Conservation (phyloP, 2,329 filamentous ascomycete genomes). For the Colletotrichum chlorophyti region DNA sequence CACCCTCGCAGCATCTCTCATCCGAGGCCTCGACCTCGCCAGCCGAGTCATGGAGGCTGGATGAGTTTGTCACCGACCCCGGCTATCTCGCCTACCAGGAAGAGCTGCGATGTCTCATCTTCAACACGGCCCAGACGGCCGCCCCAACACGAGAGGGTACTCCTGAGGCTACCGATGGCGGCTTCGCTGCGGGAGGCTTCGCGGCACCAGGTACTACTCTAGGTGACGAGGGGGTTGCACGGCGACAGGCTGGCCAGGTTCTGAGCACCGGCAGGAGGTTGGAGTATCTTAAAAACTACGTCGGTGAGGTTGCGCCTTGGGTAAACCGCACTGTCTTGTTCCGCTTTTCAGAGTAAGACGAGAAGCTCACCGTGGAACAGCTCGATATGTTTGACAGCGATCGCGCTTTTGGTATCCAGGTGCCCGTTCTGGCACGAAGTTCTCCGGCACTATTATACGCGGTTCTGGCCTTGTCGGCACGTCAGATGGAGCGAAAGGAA, state of each 20-base stretch:
- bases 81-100: slow-evolving; percentile 53
- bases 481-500: slow-evolving; percentile 59
- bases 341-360: too few relatives aligned
- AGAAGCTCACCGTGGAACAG: slow-evolving; percentile 35
- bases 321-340: slow-evolving; percentile 34
- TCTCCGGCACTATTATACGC: slow-evolving; percentile 56
- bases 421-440: slow-evolving; percentile 55
- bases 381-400: slow-evolving; percentile 65
- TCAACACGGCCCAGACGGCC: slow-evolving; percentile 51
- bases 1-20: slow-evolving; percentile 22
- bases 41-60: slow-evolving; percentile 39
- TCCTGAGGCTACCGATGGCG: slow-evolving; percentile 34
- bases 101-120: slow-evolving; percentile 52
- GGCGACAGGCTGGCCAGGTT: slow-evolving; percentile 15
- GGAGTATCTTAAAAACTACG: slow-evolving; percentile 55
- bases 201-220: slow-evolving; percentile 21
- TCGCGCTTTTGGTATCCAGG: slow-evolving; percentile 57
- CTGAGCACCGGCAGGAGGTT: slow-evolving; percentile 42
- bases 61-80: slow-evolving; percentile 46
- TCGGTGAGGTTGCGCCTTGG: slow-evolving; percentile 61
- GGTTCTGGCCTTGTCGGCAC: slow-evolving; percentile 60
- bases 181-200: slow-evolving; percentile 9
- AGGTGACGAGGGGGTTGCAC: slow-evolving; percentile 11
- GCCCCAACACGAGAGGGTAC: slow-evolving; percentile 48
- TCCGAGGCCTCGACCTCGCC: slow-evolving; percentile 33